Evolutionary conservation across 2,329 filamentous ascomycete genomes (phyloP).

Genomic region (Alternaria sp.): DNA sequence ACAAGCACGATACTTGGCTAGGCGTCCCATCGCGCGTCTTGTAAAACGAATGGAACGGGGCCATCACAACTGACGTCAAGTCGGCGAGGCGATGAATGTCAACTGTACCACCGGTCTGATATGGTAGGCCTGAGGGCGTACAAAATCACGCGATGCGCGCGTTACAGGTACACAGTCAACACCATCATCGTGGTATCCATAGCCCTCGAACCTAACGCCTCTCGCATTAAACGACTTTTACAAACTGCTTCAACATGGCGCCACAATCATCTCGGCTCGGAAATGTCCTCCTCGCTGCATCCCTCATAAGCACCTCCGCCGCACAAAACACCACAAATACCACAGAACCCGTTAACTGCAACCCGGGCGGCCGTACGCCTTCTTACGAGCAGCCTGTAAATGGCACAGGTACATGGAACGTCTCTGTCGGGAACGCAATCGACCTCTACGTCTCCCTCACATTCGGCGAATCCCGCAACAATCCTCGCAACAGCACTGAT

Average conservation of each 20-base stretch:
- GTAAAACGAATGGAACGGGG: background rate
- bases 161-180: background rate
- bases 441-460: conserved; percentile 2
- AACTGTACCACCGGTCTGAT: too few relatives aligned
- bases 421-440: background rate
- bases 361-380: too few relatives aligned
- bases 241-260: background rate
- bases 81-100: background rate
- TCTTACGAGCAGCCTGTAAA: background rate
- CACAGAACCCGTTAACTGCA: background rate
- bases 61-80: background rate
- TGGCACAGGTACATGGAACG: background rate
- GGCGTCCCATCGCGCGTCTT: background rate
- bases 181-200: background rate
- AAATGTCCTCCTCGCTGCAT: background rate
- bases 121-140: background rate
- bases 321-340: background rate
- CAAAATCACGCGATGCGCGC: background rate
- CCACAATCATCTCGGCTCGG: background rate
- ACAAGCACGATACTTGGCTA: background rate
- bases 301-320: background rate
- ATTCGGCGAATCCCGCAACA: background rate
- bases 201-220: too few relatives aligned
- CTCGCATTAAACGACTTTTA: rapidly evolving
- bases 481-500: background rate